phyloP scores from a whole-genome alignment of 2,329 filamentous ascomycete species.

The Aspergillus neotritici region DNA sequence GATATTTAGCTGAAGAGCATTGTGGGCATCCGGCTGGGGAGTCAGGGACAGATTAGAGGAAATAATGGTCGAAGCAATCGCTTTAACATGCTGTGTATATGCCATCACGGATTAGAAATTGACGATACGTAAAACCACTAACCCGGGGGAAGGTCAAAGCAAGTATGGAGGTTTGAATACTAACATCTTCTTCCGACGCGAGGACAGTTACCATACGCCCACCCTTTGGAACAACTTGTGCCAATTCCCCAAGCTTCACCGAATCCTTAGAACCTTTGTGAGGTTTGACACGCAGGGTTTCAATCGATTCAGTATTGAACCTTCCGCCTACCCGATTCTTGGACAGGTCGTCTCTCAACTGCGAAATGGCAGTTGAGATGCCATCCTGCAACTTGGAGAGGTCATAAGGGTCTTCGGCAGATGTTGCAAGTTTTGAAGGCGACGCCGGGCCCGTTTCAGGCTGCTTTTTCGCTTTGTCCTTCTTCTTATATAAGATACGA shows the following conservation, averaged over 20 bases:
- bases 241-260: conserved; percentile 56
- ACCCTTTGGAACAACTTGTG: conserved; percentile 61
- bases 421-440: conserved; percentile 26
- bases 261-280: conserved; percentile 49
- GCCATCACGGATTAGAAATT: not conserved
- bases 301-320: conserved; percentile 58
- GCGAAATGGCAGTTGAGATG: conserved; percentile 51
- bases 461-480: conserved; percentile 48
- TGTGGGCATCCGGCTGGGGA: conserved; percentile 39
- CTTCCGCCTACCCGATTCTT: conserved; percentile 59
- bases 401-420: conserved; percentile 54
- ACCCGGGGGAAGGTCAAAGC: not conserved
- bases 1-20: conserved; percentile 42
- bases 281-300: conserved; percentile 55
- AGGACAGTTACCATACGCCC: conserved; percentile 57
- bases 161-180: conserved; percentile 15
- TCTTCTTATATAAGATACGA: conserved; percentile 45
- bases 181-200: conserved; percentile 59
- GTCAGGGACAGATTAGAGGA: conserved; percentile 40
- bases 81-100: conserved; percentile 39
- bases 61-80: conserved; percentile 39
- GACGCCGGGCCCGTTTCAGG: conserved; percentile 28
- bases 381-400: conserved; percentile 53
- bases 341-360: conserved; percentile 56
- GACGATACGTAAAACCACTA: not conserved